Conservation (phyloP, 2,329 filamentous ascomycete species). For the Pseudogymnoascus sp. region DNA sequence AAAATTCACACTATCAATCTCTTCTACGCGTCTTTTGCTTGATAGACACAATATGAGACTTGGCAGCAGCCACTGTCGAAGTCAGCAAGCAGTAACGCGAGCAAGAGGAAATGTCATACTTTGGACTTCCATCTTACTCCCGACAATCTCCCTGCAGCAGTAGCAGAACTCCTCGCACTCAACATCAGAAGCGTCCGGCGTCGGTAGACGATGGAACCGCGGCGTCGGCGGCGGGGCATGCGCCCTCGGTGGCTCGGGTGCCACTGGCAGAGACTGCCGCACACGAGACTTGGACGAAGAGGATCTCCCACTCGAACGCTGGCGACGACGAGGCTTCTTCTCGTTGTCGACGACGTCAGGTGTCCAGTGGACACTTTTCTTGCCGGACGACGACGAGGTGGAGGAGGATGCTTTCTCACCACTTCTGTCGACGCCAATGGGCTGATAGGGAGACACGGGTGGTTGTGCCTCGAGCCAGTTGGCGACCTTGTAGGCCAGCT, state of each 20-base stretch:
- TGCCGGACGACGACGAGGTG: not conserved
- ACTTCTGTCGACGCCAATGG: not conserved
- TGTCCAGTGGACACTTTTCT: slow-evolving; percentile 19
- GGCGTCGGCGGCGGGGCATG: slow-evolving; percentile 20
- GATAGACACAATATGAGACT: slow-evolving; percentile 14
- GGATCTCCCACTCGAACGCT: not conserved
- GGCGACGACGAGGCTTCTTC: not conserved
- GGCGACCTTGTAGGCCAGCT: slow-evolving; percentile 9
- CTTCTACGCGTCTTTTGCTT: not conserved
- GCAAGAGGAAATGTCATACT: slow-evolving; percentile 2
- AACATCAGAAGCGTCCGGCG: slow-evolving; percentile 20
- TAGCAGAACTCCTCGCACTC: slow-evolving; percentile 13
- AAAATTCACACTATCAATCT: not conserved
- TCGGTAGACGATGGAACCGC: slow-evolving; percentile 18
- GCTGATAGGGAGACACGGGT: slow-evolving; percentile 2
- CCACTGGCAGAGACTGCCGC: slow-evolving; percentile 1
- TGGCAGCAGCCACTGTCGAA: slow-evolving; percentile 17
- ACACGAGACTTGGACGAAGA: not conserved
- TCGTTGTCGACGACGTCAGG: slow-evolving; percentile 15
- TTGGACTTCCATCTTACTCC: not conserved
- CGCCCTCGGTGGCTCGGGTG: slow-evolving; percentile 13
- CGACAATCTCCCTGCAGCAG: slow-evolving; percentile 3
- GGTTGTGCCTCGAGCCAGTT: not conserved
- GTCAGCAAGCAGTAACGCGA: slow-evolving; percentile 12
- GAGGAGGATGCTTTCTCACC: not conserved